Percentiles rank a stretch among this genome's conserved stretches.
Conservation (phyloP, 495 filamentous ascomycete species). For the Neurospora sp. region DNA sequence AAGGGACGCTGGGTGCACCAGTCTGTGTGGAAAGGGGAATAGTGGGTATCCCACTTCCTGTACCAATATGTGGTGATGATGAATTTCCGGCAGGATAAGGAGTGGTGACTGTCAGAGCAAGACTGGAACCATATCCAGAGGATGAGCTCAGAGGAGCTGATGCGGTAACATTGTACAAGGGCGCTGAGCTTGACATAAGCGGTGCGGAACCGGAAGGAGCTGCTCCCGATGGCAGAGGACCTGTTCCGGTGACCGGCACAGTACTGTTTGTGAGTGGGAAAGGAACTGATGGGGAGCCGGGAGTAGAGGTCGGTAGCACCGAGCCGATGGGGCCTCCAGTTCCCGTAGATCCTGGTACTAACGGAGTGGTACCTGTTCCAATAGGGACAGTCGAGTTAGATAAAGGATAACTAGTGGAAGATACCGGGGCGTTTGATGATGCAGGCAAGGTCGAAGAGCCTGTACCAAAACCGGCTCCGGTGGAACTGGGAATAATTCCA, state of each 20-base stretch:
- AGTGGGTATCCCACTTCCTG: not conserved
- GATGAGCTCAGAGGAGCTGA: not conserved
- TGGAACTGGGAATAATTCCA: not conserved
- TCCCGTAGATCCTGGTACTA: not conserved
- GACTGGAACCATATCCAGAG: not conserved
- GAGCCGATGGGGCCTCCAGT: not conserved
- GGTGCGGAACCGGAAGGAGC: not conserved
- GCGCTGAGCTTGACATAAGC: not conserved
- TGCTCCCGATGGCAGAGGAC: constrained; percentile 6
- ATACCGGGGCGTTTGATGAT: not conserved
- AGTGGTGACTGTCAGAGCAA: not conserved
- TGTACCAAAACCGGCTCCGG: not conserved
- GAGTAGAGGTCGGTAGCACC: not conserved
- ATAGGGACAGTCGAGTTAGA: not conserved
- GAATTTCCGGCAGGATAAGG: constrained; percentile 3
- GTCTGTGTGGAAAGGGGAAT: not conserved
- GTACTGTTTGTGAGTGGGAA: constrained; percentile 11
- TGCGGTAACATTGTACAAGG: not conserved
- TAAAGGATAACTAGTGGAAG: not conserved
- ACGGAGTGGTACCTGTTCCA: not conserved
- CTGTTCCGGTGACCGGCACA: not conserved
- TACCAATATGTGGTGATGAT: not conserved
- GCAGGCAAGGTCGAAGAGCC: not conserved
- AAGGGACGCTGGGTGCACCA: constrained; percentile 1
- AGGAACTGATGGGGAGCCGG: not conserved